Conservation (phyloP, 116 monocot species). For the Papilionanthe hybrid region DNA sequence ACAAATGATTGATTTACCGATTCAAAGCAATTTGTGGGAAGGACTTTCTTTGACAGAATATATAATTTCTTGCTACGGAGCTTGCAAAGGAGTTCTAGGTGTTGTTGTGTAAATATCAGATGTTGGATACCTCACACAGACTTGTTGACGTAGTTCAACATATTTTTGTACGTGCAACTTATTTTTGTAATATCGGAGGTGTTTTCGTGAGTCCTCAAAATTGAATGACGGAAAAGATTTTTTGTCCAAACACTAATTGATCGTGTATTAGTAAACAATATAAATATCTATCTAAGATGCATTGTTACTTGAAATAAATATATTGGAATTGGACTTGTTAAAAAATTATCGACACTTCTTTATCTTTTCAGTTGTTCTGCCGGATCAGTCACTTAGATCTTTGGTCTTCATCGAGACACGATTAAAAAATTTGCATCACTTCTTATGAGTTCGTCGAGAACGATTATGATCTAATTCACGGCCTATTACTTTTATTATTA, state of each 20-base stretch:
- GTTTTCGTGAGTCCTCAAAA: neutral
- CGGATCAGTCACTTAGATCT: no score
- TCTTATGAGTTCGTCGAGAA: no score
- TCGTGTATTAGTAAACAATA: neutral
- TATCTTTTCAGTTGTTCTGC: no score
- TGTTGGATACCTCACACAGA: slow-evolving; percentile 11
- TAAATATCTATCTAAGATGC: neutral
- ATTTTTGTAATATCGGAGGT: neutral
- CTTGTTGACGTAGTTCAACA: neutral
- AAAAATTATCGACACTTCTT: no score
- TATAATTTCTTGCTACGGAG: slow-evolving; percentile 3
- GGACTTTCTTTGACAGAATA: slow-evolving; percentile 6
- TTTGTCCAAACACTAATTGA: neutral
- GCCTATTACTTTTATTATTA: no score
- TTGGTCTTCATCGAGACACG: no score
- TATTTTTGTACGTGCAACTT: neutral
- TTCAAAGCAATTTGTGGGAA: neutral
- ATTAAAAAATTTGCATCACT: no score
- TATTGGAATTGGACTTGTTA: neutral
- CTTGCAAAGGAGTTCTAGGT: slow-evolving; percentile 5
- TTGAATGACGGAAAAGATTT: no score
- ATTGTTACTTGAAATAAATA: neutral
- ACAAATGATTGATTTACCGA: neutral
- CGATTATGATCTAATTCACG: no score
- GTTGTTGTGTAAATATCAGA: slow-evolving; percentile 1